Percentiles rank a stretch among this genome's conserved stretches.
These are phyloP conservation scores for Aspergillus niger DNA, from an alignment of 2,329 filamentous ascomycete genomes.

Conservation along the genomic window DNA sequence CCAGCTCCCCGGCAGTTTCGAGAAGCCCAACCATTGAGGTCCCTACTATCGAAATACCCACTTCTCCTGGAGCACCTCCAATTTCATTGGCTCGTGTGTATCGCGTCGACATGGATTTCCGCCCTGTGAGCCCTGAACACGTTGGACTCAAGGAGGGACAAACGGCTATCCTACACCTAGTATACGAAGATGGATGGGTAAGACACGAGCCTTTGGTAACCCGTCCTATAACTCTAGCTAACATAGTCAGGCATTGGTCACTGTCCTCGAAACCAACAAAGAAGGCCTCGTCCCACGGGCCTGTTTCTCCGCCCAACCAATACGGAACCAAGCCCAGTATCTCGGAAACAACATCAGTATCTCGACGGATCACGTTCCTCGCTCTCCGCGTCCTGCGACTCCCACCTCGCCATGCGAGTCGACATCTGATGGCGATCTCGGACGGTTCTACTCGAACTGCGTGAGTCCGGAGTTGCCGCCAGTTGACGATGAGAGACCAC, in stretches of 20 bases:
- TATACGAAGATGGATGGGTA: slow-evolving; percentile 10
- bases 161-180: slow-evolving; percentile 3
- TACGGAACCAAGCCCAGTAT: slow-evolving; percentile 9
- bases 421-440: background rate
- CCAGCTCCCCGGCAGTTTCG: background rate
- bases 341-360: slow-evolving; percentile 5
- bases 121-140: slow-evolving; percentile 4
- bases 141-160: slow-evolving; percentile 5
- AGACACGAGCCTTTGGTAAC: background rate
- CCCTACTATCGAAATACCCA: slow-evolving; percentile 1
- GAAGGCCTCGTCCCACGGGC: slow-evolving; percentile 4
- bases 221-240: background rate
- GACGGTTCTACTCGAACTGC: slow-evolving; percentile 3
- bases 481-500: background rate
- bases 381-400: background rate
- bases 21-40: slow-evolving; percentile 1
- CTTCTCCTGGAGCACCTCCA: background rate
- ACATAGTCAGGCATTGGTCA: background rate
- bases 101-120: slow-evolving; percentile 4
- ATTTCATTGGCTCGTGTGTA: slow-evolving; percentile 5
- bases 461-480: background rate
- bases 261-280: background rate
- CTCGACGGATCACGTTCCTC: background rate
- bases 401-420: background rate
- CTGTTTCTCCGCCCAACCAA: background rate